Conservation (phyloP, 352 stramenopile species). For the Globisporangium mamillatum region DNA sequence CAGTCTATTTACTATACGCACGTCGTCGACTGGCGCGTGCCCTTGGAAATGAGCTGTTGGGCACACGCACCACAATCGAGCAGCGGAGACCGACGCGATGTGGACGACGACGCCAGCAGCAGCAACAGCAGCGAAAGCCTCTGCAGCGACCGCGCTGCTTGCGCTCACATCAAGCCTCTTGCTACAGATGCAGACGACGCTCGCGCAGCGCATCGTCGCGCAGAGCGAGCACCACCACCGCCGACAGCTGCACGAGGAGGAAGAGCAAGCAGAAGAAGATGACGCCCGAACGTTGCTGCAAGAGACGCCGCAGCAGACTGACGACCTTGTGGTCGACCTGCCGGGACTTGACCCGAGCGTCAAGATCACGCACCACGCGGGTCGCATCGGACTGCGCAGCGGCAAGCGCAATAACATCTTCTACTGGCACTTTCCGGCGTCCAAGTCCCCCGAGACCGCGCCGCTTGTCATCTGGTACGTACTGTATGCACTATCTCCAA, state of each 20-base stretch:
- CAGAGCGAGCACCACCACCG: conserved; percentile 8
- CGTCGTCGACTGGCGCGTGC: background rate
- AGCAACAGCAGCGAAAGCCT: background rate
- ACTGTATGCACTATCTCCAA: background rate
- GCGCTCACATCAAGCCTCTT: background rate
- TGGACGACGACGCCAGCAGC: conserved; percentile 4
- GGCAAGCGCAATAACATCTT: conserved; percentile 61
- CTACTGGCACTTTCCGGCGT: conserved; percentile 77
- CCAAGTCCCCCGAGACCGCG: conserved; percentile 37
- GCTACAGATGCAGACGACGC: conserved; percentile 4
- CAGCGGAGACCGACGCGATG: conserved; percentile 6
- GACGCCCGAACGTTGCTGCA: background rate
- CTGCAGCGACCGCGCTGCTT: background rate
- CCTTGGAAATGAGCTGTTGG: background rate
- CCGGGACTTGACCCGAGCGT: conserved; percentile 46
- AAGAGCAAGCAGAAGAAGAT: background rate
- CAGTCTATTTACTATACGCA: background rate
- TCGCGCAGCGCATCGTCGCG: conserved; percentile 31
- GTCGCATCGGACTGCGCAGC: conserved; percentile 48
- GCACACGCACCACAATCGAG: background rate
- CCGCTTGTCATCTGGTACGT: conserved; percentile 71
- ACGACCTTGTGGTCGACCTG: conserved; percentile 47
- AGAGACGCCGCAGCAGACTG: background rate
- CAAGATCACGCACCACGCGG: conserved; percentile 68
- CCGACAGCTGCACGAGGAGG: conserved; percentile 14